Conservation (phyloP, 345 rosid genomes). For the Carallia brachiata region DNA sequence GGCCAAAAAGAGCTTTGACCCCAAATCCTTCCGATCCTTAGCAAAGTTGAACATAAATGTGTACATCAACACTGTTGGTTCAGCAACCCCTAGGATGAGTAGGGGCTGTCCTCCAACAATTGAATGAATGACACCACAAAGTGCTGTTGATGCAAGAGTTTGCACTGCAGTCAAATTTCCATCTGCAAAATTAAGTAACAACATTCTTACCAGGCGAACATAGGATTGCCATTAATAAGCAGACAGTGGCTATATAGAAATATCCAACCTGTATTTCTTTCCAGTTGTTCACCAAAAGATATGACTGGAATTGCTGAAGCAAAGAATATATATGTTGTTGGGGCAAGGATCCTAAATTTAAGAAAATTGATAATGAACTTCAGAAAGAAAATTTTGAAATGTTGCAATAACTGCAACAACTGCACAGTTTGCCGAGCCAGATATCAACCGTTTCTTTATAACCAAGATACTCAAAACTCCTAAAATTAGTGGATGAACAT, state of each 20-base stretch:
- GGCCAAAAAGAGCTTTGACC: conserved; percentile 73
- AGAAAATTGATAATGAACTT: conserved; percentile 20
- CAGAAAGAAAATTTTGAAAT: conserved; percentile 1
- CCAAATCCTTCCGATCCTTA: conserved; percentile 73
- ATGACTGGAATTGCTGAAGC: conserved; percentile 96
- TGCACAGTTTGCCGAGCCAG: neutral
- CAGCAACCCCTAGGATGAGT: conserved; percentile 95
- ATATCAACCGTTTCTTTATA: neutral
- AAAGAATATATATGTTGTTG: conserved; percentile 92
- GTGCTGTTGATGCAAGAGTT: conserved; percentile 86
- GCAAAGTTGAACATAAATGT: conserved; percentile 92
- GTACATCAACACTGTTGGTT: conserved; percentile 96
- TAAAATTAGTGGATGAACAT: neutral
- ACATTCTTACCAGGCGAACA: conserved; percentile 9
- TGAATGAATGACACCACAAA: conserved; percentile 88
- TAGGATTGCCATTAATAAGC: conserved; percentile 2
- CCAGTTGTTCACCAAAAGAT: conserved; percentile 90
- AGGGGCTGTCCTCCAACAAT: conserved; percentile 87
- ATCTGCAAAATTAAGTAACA: conserved; percentile 37
- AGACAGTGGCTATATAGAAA: neutral
- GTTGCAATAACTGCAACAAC: neutral
- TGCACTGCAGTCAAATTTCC: conserved; percentile 90
- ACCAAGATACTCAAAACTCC: conserved; percentile 4
- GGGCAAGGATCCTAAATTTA: conserved; percentile 77
- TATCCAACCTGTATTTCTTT: conserved; percentile 69